Evolutionary conservation across 441 rosid genomes (phyloP).

Genomic region (Populus trichocarpa): DNA sequence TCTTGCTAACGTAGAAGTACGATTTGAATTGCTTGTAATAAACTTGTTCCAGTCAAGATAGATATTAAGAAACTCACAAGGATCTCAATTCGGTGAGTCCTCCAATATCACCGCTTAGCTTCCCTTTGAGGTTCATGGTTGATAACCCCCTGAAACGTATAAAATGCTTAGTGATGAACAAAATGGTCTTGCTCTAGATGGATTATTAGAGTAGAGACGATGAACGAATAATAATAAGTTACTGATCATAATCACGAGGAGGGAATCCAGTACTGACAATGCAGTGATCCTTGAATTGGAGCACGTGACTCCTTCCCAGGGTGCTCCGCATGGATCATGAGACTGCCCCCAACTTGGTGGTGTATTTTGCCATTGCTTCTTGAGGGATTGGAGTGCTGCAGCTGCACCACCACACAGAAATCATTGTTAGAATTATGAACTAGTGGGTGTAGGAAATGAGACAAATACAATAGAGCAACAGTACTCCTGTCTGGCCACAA

Average conservation of each 20-base stretch:
- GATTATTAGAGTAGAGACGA: neutral
- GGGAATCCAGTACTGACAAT: slow-evolving; percentile 47
- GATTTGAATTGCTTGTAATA: neutral
- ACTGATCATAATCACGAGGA: neutral
- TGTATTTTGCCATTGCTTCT: slow-evolving; percentile 61
- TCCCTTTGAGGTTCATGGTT: slow-evolving; percentile 75
- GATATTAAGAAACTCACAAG: slow-evolving; percentile 48
- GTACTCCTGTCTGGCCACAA: neutral
- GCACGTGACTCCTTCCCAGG: slow-evolving; percentile 90
- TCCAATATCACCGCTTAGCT: slow-evolving; percentile 80
- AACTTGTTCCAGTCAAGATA: neutral
- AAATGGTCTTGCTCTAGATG: neutral
- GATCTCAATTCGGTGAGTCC: slow-evolving; percentile 74
- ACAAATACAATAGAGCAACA: no score
- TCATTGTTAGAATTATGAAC: neutral
- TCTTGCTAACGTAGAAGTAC: neutral
- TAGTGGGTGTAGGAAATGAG: neutral
- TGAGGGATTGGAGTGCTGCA: slow-evolving; percentile 70
- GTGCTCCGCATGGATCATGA: slow-evolving; percentile 76
- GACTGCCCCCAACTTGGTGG: slow-evolving; percentile 74
- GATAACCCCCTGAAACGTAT: slow-evolving; percentile 56
- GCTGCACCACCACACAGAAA: slow-evolving; percentile 31
- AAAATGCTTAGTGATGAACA: no score
- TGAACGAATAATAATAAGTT: neutral
- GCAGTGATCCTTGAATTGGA: slow-evolving; percentile 63